Percentiles rank a stretch among this genome's conserved stretches.
phyloP scores from a whole-genome alignment of 139 green algal genomes.

The Micromonas commoda region DNA sequence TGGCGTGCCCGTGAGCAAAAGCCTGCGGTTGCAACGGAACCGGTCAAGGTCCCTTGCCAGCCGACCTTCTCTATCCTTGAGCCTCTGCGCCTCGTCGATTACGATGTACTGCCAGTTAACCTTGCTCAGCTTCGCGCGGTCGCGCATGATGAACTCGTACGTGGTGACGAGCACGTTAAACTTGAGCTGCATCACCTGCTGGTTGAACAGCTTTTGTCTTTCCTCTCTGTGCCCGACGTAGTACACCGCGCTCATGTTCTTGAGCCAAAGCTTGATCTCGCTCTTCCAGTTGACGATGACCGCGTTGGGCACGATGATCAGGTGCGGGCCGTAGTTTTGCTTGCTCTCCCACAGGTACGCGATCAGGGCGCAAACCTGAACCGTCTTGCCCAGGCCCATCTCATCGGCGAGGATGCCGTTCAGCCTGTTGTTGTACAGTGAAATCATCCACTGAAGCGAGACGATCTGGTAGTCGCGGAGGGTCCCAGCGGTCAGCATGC shows the following conservation, averaged over 20 bases:
- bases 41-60: conserved; percentile 71
- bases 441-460: conserved; percentile 93
- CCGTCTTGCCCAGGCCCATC: conserved; percentile 92
- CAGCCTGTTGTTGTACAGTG: conserved; percentile 89
- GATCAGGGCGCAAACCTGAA: conserved; percentile 93
- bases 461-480: conserved; percentile 89
- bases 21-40: conserved; percentile 56
- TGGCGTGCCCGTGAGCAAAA: conserved; percentile 61
- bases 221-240: conserved; percentile 68
- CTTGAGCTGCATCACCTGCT: conserved; percentile 44
- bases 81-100: conserved; percentile 96
- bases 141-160: conserved; percentile 96
- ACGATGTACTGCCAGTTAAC: conserved; percentile 94
- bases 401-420: conserved; percentile 97
- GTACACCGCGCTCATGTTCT: conserved; percentile 56
- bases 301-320: conserved; percentile 97
- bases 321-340: conserved; percentile 84
- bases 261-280: conserved; percentile 87
- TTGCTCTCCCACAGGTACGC: conserved; percentile 93
- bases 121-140: conserved; percentile 60
- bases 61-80: conserved; percentile 83
- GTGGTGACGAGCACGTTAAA: conserved; percentile 98
- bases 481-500: conserved; percentile 56
- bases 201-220: conserved; percentile 56
- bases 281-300: conserved; percentile 96